Evolutionary conservation across 2,329 filamentous ascomycete genomes (phyloP), one percentile per base, ranked within the genome.

Genomic region (Microdochium paspali): DNA sequence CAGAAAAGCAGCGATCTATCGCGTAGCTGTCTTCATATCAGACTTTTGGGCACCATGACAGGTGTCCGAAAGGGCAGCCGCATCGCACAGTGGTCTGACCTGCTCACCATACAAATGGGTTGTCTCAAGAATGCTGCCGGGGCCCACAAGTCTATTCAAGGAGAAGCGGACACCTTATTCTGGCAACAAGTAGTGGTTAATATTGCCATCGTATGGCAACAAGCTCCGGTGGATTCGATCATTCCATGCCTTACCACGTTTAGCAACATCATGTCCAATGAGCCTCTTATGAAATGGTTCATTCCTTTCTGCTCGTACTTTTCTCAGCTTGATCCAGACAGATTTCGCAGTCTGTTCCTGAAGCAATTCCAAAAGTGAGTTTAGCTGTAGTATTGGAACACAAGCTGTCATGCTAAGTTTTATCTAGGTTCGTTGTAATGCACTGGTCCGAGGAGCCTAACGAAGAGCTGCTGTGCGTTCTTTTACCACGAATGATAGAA

Each of bases 281-380:
- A 85, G 42, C 74, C 76, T 1, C 75, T 90, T 57, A 79, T 84
- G 58, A 67, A 67, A 46, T 84, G 83, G 70, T 97, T 95, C 62
- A 76, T 97, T 40, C 77, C 82, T 0, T 95, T 97, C 64, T 96
- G 89, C 65, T 84, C 84, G 13, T 83, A 87, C 46, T 83, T 93
- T 55, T 84, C 87, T 0, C 78, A 88, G 47, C 71, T 94, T 30
- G 83, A 90, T 43, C 62, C 76, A 2, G 78, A 84, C 46, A 78
- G 87, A 32, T 98, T 97, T 60, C 78, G 82, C 47, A 83, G 80
- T 53, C 71, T 96, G n/a, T 76, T 95, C 26, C 72, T 90, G 7
- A 84, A 81, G 31, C 82, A 87, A 49, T 90, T 97, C 55, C 87
- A 94, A 63, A 88, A 80, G 78, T 87, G 67, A 62, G 68, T 31